Evolutionary conservation across 768 basidiomycete species (phyloP).

Genomic region (Termitomyces eurrhizus): DNA sequence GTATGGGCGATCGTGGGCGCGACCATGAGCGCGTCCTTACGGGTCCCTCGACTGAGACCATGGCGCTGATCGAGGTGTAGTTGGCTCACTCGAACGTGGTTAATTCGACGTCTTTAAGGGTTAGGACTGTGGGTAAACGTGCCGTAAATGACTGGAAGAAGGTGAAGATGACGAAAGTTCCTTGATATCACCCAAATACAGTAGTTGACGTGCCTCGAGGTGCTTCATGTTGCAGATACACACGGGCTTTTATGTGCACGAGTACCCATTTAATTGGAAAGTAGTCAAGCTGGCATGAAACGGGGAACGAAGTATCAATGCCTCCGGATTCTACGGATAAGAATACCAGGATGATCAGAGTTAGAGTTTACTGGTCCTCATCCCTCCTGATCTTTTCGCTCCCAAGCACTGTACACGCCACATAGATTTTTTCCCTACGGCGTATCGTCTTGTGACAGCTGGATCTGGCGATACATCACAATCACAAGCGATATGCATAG

Average conservation of each 20-base stretch:
- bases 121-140: conserved; percentile 6
- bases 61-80: not conserved
- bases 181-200: conserved; percentile 5
- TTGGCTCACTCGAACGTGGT: not conserved
- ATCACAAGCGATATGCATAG: not conserved
- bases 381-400: conserved; percentile 2
- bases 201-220: conserved; percentile 12
- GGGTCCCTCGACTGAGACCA: conserved; percentile 11
- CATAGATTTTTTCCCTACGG: not conserved
- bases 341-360: not conserved
- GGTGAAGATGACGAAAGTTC: conserved; percentile 10
- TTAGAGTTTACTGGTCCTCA: not conserved
- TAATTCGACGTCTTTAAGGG: conserved; percentile 8
- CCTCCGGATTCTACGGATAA: not conserved
- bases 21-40: conserved; percentile 8
- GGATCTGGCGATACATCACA: not conserved
- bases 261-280: not conserved
- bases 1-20: conserved; percentile 17
- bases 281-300: not conserved
- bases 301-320: not conserved
- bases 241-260: not conserved
- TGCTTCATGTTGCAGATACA: conserved; percentile 6
- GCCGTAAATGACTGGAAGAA: conserved; percentile 11
- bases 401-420: conserved; percentile 1
- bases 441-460: not conserved